A percentile compares a stretch with the other conserved stretches of the same genome.
Evolutionary conservation across 495 filamentous ascomycete genomes (phyloP).

Genomic region (Sordaria brevicollis): DNA sequence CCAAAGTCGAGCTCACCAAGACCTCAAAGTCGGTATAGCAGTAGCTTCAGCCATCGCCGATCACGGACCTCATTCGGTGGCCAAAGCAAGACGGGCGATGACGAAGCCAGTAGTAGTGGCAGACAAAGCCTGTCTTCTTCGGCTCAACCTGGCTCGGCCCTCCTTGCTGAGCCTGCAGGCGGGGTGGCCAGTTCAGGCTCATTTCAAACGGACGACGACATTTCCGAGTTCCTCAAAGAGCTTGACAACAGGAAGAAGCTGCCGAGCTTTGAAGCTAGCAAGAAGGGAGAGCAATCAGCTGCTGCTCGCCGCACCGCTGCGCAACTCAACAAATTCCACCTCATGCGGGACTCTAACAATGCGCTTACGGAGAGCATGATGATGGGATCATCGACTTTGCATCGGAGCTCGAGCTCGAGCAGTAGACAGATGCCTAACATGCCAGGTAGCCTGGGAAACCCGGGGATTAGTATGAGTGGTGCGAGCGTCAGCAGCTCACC

Average conservation of each 20-base stretch:
- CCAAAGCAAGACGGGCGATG: conserved; percentile 55
- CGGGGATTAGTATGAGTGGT: conserved; percentile 47
- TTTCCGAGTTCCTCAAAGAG: conserved; percentile 82
- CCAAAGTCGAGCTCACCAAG: conserved; percentile 45
- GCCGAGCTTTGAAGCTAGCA: conserved; percentile 52
- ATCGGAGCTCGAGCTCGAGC: conserved; percentile 73
- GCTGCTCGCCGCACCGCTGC: conserved; percentile 54
- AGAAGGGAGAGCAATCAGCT: conserved; percentile 44
- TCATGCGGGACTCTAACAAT: conserved; percentile 78
- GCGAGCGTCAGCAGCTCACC: conserved; percentile 72
- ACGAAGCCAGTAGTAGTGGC: conserved; percentile 79
- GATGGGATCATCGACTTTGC: conserved; percentile 61
- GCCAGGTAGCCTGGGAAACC: conserved; percentile 65
- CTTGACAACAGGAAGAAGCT: conserved; percentile 74
- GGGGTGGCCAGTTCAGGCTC: conserved; percentile 67
- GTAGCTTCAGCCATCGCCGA: conserved; percentile 55
- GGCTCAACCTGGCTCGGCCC: conserved; percentile 75
- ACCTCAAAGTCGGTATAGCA: conserved; percentile 75
- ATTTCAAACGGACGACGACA: conserved; percentile 77
- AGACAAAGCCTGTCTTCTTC: conserved; percentile 79
- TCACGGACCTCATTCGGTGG: conserved; percentile 65
- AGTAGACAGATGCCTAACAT: conserved; percentile 77
- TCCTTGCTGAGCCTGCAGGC: conserved; percentile 56
- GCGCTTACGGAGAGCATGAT: conserved; percentile 81
- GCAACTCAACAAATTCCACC: conserved; percentile 65